Base-by-base conservation (phyloP, 2,329 filamentous ascomycete species). In the Colletotrichum coccodes region DNA sequence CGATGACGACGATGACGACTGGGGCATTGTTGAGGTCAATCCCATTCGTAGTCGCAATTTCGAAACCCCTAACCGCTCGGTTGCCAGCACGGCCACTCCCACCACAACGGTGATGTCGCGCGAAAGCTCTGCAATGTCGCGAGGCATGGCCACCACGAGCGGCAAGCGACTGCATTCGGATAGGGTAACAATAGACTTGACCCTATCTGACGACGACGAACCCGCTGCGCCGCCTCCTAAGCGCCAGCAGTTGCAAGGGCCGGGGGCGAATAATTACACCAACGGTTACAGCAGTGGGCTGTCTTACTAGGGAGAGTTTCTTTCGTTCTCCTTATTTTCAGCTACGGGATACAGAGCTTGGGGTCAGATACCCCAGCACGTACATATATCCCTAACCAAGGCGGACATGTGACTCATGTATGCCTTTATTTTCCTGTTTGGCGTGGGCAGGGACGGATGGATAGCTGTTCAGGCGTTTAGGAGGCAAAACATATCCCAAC, bases 111-210 rank as follows among this genome's bases (percentile, higher is more conserved):
- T 77, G 26, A 74, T 75, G 47, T 83, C 83, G 2, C 75, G 76
- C 18, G 81, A 81, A 21, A 76, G 76, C 53, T 79, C 81, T 2
- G 76, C 79, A 18, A 75, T 78, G 34, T 78, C 81, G 0, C 78
- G 81, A 44, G 73, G 79, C 47, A 49, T 73, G 32, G 78, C 74
- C 16, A 76, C 79, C 26, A 79, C 72, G 38, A 83, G 83, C 70
- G 76, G 75, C 62, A 89, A 89, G 75, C 83, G 87, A 26, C 80
- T 83, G 1, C 79, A 81, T 3, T 79, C 85, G 6, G 83, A 87
- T 50, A 66, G 56, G 36, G 84, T 90, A 3, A 90, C 67, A 18
- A 70, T 90, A 70, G 89, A 90, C 72, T 77, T 91, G 70, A 90
- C 88, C 1, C 76, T 88, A 7, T 81, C 83, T 59, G 87, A 88